Percentiles rank a stretch among this genome's conserved stretches.
These are phyloP conservation scores for Russula ochroleuca DNA, from an alignment of 768 basidiomycete species.

Conservation along the genomic window DNA sequence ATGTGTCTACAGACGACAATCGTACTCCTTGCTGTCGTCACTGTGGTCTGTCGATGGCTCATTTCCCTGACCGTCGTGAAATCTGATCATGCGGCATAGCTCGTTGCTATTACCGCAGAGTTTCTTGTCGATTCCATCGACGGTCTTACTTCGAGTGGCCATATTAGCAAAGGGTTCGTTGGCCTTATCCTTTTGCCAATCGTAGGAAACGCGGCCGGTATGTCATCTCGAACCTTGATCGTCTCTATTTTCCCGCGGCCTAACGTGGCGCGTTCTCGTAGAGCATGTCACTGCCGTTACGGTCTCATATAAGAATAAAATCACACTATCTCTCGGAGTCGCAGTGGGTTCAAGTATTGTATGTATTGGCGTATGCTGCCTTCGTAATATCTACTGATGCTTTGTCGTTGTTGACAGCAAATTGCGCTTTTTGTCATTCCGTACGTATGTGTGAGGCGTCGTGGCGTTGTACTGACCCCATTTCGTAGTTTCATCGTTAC, in stretches of 20 bases:
- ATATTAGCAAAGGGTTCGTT: conserved; percentile 75
- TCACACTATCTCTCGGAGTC: conserved; percentile 82
- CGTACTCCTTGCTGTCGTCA: conserved; percentile 37
- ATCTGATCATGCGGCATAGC: conserved; percentile 25
- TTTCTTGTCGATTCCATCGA: conserved; percentile 77
- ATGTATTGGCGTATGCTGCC: conserved; percentile 32
- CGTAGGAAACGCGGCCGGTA: conserved; percentile 81
- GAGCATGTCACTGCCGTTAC: conserved; percentile 92
- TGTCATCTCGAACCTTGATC: conserved; percentile 24
- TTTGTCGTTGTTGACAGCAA: conserved; percentile 47
- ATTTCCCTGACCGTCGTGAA: background rate
- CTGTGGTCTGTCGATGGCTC: conserved; percentile 35
- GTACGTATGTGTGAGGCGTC: conserved; percentile 39
- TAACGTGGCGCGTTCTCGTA: conserved; percentile 26
- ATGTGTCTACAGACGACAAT: conserved; percentile 37
- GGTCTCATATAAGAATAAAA: conserved; percentile 85
- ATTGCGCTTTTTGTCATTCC: conserved; percentile 83
- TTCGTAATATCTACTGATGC: background rate
- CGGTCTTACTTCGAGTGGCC: conserved; percentile 55
- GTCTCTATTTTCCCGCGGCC: background rate
- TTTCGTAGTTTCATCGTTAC: conserved; percentile 59
- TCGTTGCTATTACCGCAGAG: conserved; percentile 54
- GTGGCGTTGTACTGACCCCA: conserved; percentile 3
- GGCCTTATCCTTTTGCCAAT: conserved; percentile 87
- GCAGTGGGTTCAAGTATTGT: conserved; percentile 86